A percentile compares a stretch with the other conserved stretches of the same genome.
phyloP scores from a whole-genome alignment of 2,329 filamentous ascomycete species.

The Aspergillus brunneoviolaceus region DNA sequence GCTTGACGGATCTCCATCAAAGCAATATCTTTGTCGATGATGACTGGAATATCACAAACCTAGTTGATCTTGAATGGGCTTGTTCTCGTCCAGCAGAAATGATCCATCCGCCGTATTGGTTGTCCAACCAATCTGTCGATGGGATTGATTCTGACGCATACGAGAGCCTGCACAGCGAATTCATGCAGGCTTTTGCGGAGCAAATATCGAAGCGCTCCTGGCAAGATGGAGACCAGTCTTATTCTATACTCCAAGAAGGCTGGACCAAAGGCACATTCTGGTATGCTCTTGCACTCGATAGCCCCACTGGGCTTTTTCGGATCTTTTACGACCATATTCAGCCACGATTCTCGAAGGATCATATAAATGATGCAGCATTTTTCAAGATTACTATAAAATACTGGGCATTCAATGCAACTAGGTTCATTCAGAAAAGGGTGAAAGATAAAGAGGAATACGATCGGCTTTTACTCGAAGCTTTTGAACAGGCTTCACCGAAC shows the following conservation, averaged over 20 bases:
- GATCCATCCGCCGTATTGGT: slow-evolving; percentile 26
- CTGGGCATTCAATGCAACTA: slow-evolving; percentile 18
- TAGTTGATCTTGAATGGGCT: slow-evolving; percentile 28
- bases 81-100: slow-evolving; percentile 26
- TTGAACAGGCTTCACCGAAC: background rate
- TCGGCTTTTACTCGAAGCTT: slow-evolving; percentile 13
- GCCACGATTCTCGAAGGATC: slow-evolving; percentile 19
- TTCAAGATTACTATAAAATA: slow-evolving; percentile 21
- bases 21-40: slow-evolving; percentile 31
- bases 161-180: slow-evolving; percentile 1
- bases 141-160: slow-evolving; percentile 12
- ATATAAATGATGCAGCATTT: slow-evolving; percentile 17
- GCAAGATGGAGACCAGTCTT: background rate
- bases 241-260: slow-evolving; percentile 9
- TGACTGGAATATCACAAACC: slow-evolving; percentile 24
- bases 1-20: slow-evolving; percentile 37
- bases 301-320: slow-evolving; percentile 23
- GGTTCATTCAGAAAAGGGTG: slow-evolving; percentile 19
- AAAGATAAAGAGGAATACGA: slow-evolving; percentile 25
- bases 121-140: slow-evolving; percentile 23
- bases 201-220: background rate
- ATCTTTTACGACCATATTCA: slow-evolving; percentile 30
- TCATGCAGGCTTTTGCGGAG: slow-evolving; percentile 2
- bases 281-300: slow-evolving; percentile 26
- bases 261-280: slow-evolving; percentile 29